Conservation (phyloP, 257 asterid genomes). For the Cruciata laevipes region DNA sequence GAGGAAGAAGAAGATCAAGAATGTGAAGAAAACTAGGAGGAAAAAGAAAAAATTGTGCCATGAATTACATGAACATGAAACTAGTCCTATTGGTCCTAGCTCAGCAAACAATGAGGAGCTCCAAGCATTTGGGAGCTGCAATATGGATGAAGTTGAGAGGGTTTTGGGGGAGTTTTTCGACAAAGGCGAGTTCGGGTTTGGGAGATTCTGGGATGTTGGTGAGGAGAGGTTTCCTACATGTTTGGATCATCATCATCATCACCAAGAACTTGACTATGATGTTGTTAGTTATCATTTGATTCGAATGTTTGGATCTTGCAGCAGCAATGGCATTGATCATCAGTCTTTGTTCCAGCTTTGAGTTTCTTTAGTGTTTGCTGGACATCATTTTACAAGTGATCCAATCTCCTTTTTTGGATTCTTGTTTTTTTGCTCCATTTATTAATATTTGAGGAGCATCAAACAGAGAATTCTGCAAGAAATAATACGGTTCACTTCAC, state of each 20-base stretch:
- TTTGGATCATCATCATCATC: slow-evolving; percentile 18
- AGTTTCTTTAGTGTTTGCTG: neutral
- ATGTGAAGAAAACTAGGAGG: slow-evolving; percentile 22
- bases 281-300: slow-evolving; percentile 38
- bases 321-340: slow-evolving; percentile 8
- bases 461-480: neutral
- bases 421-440: neutral
- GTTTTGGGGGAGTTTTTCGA: slow-evolving; percentile 55
- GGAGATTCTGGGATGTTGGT: slow-evolving; percentile 68
- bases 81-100: neutral
- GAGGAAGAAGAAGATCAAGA: slow-evolving; percentile 29
- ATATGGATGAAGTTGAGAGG: slow-evolving; percentile 58
- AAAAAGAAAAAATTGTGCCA: neutral
- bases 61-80: neutral
- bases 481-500: slow-evolving; percentile 8
- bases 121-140: slow-evolving; percentile 29
- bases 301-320: slow-evolving; percentile 40
- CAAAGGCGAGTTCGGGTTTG: slow-evolving; percentile 74
- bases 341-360: slow-evolving; percentile 17
- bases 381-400: neutral
- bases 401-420: neutral
- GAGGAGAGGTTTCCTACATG: slow-evolving; percentile 35
- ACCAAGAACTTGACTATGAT: slow-evolving; percentile 45
- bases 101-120: neutral
- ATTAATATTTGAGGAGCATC: neutral